phyloP scores from a whole-genome alignment of 2,329 filamentous ascomycete genomes.

The Exophiala dermatitidis region DNA sequence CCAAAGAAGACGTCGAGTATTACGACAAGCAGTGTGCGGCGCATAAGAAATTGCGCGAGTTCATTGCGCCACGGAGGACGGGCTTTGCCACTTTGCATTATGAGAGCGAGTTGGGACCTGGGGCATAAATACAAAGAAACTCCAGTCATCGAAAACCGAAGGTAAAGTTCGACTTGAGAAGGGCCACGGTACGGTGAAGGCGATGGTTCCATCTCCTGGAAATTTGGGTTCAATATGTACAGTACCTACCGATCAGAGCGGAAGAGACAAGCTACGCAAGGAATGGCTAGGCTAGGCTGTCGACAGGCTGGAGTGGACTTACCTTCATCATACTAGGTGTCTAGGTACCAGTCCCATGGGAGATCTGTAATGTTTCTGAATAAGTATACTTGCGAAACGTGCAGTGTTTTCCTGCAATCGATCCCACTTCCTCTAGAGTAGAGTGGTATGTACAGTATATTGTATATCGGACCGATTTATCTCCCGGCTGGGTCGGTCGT shows the following conservation, averaged over 20 bases:
- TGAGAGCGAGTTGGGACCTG: constrained; percentile 28
- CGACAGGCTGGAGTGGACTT: not conserved
- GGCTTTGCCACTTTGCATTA: constrained; percentile 36
- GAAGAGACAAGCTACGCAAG: not conserved
- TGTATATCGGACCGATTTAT: too few species aligned
- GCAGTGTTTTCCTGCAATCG: too few species aligned
- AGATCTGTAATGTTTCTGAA: not conserved
- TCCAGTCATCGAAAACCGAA: not conserved
- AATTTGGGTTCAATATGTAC: too few species aligned
- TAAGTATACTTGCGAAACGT: not conserved
- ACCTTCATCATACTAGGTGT: not conserved
- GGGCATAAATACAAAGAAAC: not conserved
- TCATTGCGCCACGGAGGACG: constrained; percentile 31
- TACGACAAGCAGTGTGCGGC: constrained; percentile 57
- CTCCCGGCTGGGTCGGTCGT: too few species aligned
- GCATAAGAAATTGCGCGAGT: constrained; percentile 44
- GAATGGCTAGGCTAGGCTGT: not conserved
- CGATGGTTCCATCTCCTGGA: too few species aligned
- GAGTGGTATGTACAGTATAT: too few species aligned
- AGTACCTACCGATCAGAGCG: too few species aligned
- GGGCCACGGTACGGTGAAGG: too few species aligned
- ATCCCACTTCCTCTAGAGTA: too few species aligned
- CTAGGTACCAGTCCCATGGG: not conserved
- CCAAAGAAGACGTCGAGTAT: constrained; percentile 60
- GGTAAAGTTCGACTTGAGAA: not conserved